Conservation (phyloP, 257 asterid species). For the Sherardia arvensis region DNA sequence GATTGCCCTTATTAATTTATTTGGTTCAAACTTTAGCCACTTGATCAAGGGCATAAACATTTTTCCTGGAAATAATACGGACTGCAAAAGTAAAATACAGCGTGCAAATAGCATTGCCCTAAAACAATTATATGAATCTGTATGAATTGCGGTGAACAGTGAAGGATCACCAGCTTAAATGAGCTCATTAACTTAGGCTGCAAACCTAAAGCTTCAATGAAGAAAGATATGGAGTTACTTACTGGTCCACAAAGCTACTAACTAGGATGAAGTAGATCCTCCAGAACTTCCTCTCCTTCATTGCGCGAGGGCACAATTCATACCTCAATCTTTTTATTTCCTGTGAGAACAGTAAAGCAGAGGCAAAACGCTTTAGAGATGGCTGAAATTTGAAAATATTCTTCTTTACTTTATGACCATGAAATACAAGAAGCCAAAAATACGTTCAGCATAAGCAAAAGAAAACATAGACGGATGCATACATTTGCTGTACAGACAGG, state of each 20-base stretch:
- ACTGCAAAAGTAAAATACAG: too few relatives aligned
- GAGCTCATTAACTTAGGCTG: neutral
- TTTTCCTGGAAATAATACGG: too few relatives aligned
- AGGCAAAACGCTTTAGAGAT: neutral
- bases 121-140: too few relatives aligned
- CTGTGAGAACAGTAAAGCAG: constrained; percentile 30
- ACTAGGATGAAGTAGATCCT: constrained; percentile 88
- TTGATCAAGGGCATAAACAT: too few relatives aligned
- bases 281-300: constrained; percentile 95
- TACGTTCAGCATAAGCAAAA: too few relatives aligned
- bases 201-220: constrained; percentile 1
- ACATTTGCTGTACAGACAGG: neutral
- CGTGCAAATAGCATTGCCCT: too few relatives aligned
- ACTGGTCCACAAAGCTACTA: constrained; percentile 70
- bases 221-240: constrained; percentile 31
- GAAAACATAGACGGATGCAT: neutral
- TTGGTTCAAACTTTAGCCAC: too few relatives aligned
- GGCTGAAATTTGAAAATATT: neutral
- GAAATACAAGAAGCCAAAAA: too few relatives aligned
- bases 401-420: too few relatives aligned
- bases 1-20: too few relatives aligned
- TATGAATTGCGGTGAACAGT: neutral
- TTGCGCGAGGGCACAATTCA: constrained; percentile 72
- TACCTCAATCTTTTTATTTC: constrained; percentile 77
- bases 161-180: neutral